These are phyloP conservation scores for Apiospora phragmitis DNA, from an alignment of 2,329 filamentous ascomycete species.

Conservation along the genomic window DNA sequence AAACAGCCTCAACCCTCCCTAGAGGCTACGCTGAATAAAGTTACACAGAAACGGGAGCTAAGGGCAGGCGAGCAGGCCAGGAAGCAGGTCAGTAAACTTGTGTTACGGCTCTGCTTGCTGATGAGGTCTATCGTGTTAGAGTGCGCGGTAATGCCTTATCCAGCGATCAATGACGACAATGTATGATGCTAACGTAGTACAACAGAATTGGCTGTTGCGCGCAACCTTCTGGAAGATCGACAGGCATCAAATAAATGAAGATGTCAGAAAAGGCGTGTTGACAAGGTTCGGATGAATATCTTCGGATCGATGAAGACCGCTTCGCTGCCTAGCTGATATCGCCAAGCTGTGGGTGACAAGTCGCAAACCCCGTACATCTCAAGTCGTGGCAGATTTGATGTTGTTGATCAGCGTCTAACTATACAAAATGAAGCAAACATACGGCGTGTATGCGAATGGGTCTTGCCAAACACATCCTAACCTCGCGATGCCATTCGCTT, in stretches of 20 bases:
- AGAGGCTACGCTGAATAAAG: not conserved
- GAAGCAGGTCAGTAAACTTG: not conserved
- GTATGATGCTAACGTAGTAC: too few relatives aligned
- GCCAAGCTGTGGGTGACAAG: not conserved
- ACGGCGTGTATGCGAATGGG: not conserved
- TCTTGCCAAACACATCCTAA: not conserved
- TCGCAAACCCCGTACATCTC: not conserved
- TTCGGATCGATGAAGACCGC: not conserved
- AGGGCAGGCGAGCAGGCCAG: too few relatives aligned
- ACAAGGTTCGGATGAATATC: not conserved
- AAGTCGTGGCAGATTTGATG: not conserved
- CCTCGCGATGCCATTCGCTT: not conserved
- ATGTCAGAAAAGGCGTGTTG: not conserved
- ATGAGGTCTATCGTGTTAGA: not conserved
- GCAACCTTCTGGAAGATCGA: not conserved
- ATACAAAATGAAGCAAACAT: too few relatives aligned
- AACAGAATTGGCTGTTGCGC: not conserved
- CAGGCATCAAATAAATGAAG: not conserved
- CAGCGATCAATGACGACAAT: not conserved
- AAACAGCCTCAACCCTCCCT: not conserved
- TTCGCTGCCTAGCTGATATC: not conserved
- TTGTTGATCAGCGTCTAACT: not conserved
- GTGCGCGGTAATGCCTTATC: not conserved
- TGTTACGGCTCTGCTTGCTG: not conserved
- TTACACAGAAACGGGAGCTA: not conserved